Conservation (phyloP, 208 protist species). For the Wallacemonas sp. region DNA sequence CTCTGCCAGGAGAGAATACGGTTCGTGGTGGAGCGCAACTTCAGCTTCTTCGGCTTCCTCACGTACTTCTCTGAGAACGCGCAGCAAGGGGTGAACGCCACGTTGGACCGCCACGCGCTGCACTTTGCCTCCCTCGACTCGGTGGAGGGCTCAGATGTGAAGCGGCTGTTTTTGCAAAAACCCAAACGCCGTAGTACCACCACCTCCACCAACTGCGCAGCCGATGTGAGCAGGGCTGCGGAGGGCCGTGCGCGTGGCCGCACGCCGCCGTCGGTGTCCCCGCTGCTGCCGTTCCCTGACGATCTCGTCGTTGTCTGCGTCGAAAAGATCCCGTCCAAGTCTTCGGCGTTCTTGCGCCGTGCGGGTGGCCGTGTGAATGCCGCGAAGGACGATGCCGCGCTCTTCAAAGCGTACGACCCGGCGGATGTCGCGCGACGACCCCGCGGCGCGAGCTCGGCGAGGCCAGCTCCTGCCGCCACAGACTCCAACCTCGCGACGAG, state of each 20-base stretch:
- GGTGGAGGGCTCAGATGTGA: constrained; percentile 41
- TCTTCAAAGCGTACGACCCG: constrained; percentile 9
- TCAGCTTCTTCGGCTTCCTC: constrained; percentile 70
- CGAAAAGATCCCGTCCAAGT: constrained; percentile 68
- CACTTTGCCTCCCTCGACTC: constrained; percentile 66
- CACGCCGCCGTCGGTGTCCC: background rate
- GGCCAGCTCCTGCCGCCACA: background rate
- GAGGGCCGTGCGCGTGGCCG: background rate
- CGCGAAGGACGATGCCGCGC: constrained; percentile 15
- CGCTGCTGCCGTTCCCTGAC: constrained; percentile 17
- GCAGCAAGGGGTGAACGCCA: constrained; percentile 19
- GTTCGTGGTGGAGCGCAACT: constrained; percentile 83
- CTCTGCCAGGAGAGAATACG: constrained; percentile 67
- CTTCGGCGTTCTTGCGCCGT: constrained; percentile 31
- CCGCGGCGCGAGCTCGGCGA: background rate
- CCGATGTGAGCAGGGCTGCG: background rate
- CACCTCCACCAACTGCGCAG: background rate
- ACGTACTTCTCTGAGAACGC: constrained; percentile 26
- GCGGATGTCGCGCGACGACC: background rate
- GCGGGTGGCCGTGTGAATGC: constrained; percentile 8
- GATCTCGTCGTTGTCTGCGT: constrained; percentile 65
- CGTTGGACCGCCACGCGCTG: constrained; percentile 57
- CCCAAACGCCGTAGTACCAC: background rate
- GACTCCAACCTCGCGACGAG: constrained; percentile 2
- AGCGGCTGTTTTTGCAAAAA: constrained; percentile 38